phyloP scores from a whole-genome alignment of 176 grass and related monocot genomes.

The Pharus latifolius region DNA sequence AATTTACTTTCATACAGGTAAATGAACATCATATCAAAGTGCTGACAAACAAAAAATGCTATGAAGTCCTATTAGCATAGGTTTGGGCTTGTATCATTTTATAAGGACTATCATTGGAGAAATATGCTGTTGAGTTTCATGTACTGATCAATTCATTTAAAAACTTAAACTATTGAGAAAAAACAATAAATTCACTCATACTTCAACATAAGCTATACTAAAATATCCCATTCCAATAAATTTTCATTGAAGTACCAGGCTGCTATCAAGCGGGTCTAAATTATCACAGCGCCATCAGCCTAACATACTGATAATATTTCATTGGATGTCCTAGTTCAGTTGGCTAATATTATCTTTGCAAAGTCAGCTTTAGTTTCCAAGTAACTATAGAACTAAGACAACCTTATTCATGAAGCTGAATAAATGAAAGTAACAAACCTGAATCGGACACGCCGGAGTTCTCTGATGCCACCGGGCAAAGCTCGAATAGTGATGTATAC shows the following conservation, averaged over 20 bases:
- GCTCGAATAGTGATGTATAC: conserved; percentile 71
- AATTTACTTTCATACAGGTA: too few species aligned
- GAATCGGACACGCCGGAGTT: conserved; percentile 69
- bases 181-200: too few species aligned
- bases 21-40: too few species aligned
- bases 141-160: too few species aligned
- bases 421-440: conserved; percentile 41
- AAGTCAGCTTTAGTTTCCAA: neutral
- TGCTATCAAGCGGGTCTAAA: neutral
- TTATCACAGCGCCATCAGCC: neutral
- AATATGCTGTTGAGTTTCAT: too few species aligned
- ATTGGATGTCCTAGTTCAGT: neutral
- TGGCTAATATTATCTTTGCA: neutral
- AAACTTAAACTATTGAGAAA: too few species aligned
- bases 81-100: too few species aligned
- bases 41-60: too few species aligned
- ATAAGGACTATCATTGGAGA: too few species aligned
- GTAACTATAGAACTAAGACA: neutral
- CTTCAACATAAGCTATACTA: neutral
- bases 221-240: neutral
- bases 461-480: conserved; percentile 63
- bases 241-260: neutral
- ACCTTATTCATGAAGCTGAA: neutral
- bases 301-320: neutral
- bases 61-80: too few species aligned